Evolutionary conservation across 108 stramenopile species (phyloP).

Genomic region (Cyclotella distinguenda): DNA sequence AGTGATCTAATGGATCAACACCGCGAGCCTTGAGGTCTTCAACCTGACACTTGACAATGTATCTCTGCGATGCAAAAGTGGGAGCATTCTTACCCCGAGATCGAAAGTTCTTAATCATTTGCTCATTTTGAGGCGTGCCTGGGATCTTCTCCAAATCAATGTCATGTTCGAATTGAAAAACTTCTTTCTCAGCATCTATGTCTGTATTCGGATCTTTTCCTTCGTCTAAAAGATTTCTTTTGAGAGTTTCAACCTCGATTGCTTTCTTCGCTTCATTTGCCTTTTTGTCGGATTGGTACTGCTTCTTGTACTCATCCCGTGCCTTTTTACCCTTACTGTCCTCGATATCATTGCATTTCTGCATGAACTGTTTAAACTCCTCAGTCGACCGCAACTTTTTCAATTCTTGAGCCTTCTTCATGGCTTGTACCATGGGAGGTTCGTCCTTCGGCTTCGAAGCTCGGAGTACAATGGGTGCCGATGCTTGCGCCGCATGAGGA

Average conservation of each 20-base stretch:
- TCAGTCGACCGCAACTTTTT: conserved; percentile 40
- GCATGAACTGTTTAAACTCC: conserved; percentile 41
- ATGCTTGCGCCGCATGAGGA: conserved; percentile 51
- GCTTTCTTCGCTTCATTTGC: conserved; percentile 30
- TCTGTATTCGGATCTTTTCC: conserved; percentile 70
- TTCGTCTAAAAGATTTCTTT: conserved; percentile 60
- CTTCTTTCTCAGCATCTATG: conserved; percentile 65
- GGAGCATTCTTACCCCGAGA: conserved; percentile 33
- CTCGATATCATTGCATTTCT: conserved; percentile 62
- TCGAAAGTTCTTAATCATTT: conserved; percentile 51
- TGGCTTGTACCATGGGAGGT: conserved; percentile 59
- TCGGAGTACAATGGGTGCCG: conserved; percentile 70
- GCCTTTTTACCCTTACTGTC: conserved; percentile 56
- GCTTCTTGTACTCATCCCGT: conserved; percentile 58
- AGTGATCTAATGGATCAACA: conserved; percentile 69
- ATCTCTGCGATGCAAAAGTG: conserved; percentile 40
- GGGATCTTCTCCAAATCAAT: conserved; percentile 64
- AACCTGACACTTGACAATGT: conserved; percentile 70
- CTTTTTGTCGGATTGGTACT: conserved; percentile 47
- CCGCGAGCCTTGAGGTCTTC: conserved; percentile 70
- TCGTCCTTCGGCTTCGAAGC: conserved; percentile 55
- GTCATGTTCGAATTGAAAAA: conserved; percentile 58
- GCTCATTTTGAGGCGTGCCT: conserved; percentile 62
- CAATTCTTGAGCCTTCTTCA: conserved; percentile 50
- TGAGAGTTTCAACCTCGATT: conserved; percentile 51